Base-by-base conservation (phyloP, 2,329 filamentous ascomycete genomes). In the Microsporum canis region DNA sequence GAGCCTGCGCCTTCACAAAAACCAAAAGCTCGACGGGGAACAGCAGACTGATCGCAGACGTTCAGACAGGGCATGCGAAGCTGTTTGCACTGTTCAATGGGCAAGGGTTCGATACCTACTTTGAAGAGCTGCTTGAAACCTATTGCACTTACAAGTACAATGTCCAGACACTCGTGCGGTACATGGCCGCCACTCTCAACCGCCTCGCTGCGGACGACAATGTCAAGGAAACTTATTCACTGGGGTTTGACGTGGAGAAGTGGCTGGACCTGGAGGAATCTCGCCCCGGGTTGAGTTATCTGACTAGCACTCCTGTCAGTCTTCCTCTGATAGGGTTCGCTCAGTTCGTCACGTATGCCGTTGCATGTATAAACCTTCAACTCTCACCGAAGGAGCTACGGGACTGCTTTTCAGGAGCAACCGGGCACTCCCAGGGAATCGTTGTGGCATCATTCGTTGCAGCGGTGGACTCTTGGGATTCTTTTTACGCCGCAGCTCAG, bases 61-160 rank as follows among this genome's bases (percentile, higher is more conserved):
- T 39, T 14, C 38, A 39, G 38, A 14, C 10, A 65, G 87, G 84
- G 64, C 85, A 86, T 61, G 91, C 91, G 60, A 87, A 84, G 68
- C 84, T 99, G 63, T 99, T 96, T 79, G 91, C 87, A 66, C 91
- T 99, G 64, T 96, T 96, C 67, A 95, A 95, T 63, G 94, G 94
- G 5, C 94, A 99, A 75, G 94, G 94, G 68, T 97, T 99, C 65
- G 92, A 99, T 76, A 94, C 99, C 77, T 99, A 99, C 77, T 99
- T 99, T 70, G 92, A 99, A 67, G 94, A 99, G 79, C 83, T 99
- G 64, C 86, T 94, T 61, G 88, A 95, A 73, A 84, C 97, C 62
- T 92, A 92, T 79, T 85, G 81, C 69, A 96, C 91, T 63, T 99
- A 99, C 77, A 87, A 89, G 8, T 88, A 88, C 33, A 95, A 99